Base-by-base conservation (phyloP, 169 alveolate genomes). In the Cytauxzoon felis region DNA sequence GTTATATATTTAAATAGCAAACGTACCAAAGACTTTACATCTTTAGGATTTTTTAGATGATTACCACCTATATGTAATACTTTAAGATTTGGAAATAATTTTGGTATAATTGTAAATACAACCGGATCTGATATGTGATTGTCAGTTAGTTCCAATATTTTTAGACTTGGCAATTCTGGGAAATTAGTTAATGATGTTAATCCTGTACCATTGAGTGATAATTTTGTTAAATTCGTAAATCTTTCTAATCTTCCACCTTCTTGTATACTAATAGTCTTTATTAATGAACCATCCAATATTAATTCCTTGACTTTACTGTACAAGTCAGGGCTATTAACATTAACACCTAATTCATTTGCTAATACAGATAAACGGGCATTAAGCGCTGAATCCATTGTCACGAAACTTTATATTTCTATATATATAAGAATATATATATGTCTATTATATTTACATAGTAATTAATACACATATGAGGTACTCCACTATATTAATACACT, bases 61-160 rank as follows among this genome's bases (percentile, higher is more conserved):
- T 92, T 92, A 1, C 96, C 96, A 13, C 96, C 96, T 51, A 92
- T 80, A 51, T 90, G 92, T 38, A 92, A 85, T 45, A 89, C 80
- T 29, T 87, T 87, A 27, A 92, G 87, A 72, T 92, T 91, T 2
- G 93, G 93, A 64, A 84, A 90, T 1, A 82, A 70, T 26, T 78
- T 67, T 5, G 82, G 87, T 13, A 86, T 86, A 47, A 76, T 70
- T 11, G 87, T 73, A 70, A 80, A 84, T 18, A 80, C 90, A 0
- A 90, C 82, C 11, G 87, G 79, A 32, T 90, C 90, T 34, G 92
- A 66, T 65, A 92, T 68, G 81, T 92, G 89, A 56, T 92, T 92
- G 62, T 92, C 96, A 16, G 94, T 91, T 68, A 88, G 42, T 50
- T 92, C 96, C 24, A 92, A 69, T 21, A 89, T 91, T 47, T 71